Percentiles rank a stretch among this genome's conserved stretches.
Conservation (phyloP, 768 basidiomycete species). For the Tremella fuciformis region DNA sequence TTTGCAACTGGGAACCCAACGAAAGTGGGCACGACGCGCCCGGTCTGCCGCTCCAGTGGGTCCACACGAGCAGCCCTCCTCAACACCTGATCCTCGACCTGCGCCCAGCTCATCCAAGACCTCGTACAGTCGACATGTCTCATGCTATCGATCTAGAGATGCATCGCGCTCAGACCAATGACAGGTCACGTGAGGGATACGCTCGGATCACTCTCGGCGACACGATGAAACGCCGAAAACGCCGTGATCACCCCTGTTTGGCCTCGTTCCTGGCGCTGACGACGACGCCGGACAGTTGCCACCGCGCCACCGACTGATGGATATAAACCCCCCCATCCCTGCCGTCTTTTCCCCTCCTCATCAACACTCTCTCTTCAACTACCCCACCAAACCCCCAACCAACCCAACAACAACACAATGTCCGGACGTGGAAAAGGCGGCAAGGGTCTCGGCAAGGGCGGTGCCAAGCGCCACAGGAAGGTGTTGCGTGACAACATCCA, state of each 20-base stretch:
- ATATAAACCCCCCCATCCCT: constrained; percentile 14
- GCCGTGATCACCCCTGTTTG: constrained; percentile 4
- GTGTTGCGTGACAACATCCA: constrained; percentile 56
- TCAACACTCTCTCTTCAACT: constrained; percentile 8
- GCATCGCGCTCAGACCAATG: not conserved
- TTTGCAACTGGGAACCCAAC: too few relatives aligned
- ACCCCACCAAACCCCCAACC: constrained; percentile 7
- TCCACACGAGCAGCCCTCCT: too few relatives aligned
- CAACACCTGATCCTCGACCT: too few relatives aligned
- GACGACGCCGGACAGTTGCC: not conserved
- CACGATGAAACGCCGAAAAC: constrained; percentile 13
- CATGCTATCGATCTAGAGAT: not conserved
- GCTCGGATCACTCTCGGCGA: not conserved
- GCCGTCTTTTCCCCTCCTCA: constrained; percentile 11
- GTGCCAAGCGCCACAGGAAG: constrained; percentile 56
- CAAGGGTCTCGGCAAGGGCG: constrained; percentile 56
- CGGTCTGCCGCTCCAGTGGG: too few relatives aligned
- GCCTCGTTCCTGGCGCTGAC: not conserved
- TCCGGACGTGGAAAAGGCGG: constrained; percentile 43
- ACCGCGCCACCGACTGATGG: constrained; percentile 5
- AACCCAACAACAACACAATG: constrained; percentile 19
- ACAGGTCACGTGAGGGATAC: not conserved
- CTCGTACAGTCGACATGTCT: not conserved
- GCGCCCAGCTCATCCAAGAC: not conserved
- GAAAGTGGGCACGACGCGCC: too few relatives aligned